Evolutionary conservation across 441 rosid species (phyloP), one percentile per base, ranked within the genome.

Genomic region (Adansonia gregorii): DNA sequence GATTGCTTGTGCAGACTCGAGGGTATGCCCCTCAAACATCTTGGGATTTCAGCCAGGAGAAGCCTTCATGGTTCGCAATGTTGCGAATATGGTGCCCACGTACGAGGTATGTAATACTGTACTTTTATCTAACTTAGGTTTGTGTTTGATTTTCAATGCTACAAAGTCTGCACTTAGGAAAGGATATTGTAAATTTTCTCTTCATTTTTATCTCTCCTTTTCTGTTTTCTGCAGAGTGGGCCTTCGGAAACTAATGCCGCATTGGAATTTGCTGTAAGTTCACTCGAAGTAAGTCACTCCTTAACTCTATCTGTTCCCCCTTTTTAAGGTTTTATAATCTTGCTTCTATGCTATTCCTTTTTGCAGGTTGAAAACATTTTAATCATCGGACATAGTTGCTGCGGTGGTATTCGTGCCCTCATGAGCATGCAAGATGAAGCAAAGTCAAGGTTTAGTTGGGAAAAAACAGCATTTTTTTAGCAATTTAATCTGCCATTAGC

Each of bases 1-100:
- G 87, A 89, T 93, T 82, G 94, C 99, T 78, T 95, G 99, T 87
- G 97, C 92, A 66, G 99, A 95, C 84, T 95, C 99, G 54, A 90
- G 98, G 84, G 98, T 95, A 75, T 95, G 99, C 80, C 99, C 99
- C 75, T 92, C 99, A 27, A 87, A 79, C 65, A 76, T 92, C 78
- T 11, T 83, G 61, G 99, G 99, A 83, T 92, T 94, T 82, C 92
- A 91, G 87, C 99, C 99, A 6, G 99, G 99, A 68, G 99, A 92
- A 84, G 95, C 99, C 76, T 95, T 95, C 86, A 87, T 85, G 17
- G 90, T 94, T 69, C 97, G 98, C 11, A 95, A 94, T 83, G 89
- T 95, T 74, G 98, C 97, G 10, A 95, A 95, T 82, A 72, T 95
- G 86, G 97, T 95, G 76, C 98, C 98, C 19, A 73, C 92, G 4